Percentiles rank a stretch among this genome's conserved stretches.
phyloP scores from a whole-genome alignment of 495 filamentous ascomycete species.

The Aspergillus steynii region DNA sequence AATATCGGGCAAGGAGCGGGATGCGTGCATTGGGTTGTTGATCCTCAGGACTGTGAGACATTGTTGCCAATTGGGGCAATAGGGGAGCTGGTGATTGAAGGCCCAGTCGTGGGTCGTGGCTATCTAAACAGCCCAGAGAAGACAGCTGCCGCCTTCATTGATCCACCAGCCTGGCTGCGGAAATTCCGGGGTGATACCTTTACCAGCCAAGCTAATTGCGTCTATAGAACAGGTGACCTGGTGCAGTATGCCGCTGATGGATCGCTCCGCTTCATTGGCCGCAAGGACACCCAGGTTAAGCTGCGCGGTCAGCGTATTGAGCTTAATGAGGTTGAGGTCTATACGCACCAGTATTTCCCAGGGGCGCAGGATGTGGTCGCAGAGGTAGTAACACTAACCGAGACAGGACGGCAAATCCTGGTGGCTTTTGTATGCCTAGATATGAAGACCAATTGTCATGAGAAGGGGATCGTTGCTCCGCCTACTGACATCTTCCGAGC shows the following conservation, averaged over 20 bases:
- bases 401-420: background rate
- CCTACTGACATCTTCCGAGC: no score
- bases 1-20: slow-evolving; percentile 7
- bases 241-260: slow-evolving; percentile 1
- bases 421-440: background rate
- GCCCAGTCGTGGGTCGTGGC: slow-evolving; percentile 48
- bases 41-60: slow-evolving; percentile 38
- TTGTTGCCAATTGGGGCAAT: slow-evolving; percentile 51
- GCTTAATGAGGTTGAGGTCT: slow-evolving; percentile 8
- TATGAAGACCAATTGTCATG: background rate
- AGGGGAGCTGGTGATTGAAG: slow-evolving; percentile 55
- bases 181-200: background rate
- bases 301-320: slow-evolving; percentile 11
- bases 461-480: no score
- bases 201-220: no score
- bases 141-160: background rate
- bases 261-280: background rate
- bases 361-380: background rate
- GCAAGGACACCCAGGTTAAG: slow-evolving; percentile 13
- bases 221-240: slow-evolving; percentile 11
- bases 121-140: slow-evolving; percentile 41
- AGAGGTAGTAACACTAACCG: slow-evolving; percentile 11
- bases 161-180: background rate
- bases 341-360: background rate
- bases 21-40: slow-evolving; percentile 9